phyloP scores from a whole-genome alignment of 169 alveolate genomes.

The Plasmodium gaboni region DNA sequence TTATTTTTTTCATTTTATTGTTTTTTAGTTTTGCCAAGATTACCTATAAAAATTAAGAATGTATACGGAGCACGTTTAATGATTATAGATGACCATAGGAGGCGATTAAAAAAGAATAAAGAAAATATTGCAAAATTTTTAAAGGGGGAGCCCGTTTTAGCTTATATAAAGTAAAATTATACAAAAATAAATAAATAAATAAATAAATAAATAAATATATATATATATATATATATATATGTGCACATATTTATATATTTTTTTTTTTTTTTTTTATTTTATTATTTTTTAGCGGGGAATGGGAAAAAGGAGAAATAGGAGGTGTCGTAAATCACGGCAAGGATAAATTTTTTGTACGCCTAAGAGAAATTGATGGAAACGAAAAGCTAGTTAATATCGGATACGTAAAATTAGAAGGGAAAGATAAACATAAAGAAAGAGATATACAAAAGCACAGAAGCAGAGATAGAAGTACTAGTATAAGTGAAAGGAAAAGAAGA shows the following conservation, averaged over 20 bases:
- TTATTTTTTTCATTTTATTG: not conserved
- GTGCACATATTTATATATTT: not conserved
- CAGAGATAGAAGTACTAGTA: conserved; percentile 43
- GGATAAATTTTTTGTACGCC: conserved; percentile 79
- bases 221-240: too few relatives aligned
- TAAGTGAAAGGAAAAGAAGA: conserved; percentile 3
- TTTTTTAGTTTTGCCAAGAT: conserved; percentile 82
- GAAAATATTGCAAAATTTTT: conserved; percentile 51
- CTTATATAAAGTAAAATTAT: conserved; percentile 46
- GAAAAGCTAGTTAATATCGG: conserved; percentile 82
- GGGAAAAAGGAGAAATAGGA: conserved; percentile 84
- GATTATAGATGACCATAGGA: conserved; percentile 61
- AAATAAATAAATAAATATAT: too few relatives aligned
- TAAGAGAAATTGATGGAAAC: conserved; percentile 78
- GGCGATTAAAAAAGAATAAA: conserved; percentile 39
- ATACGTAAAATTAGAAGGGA: conserved; percentile 74
- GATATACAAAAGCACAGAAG: conserved; percentile 20
- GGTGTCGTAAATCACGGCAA: conserved; percentile 77
- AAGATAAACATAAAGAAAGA: conserved; percentile 40
- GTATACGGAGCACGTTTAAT: conserved; percentile 76
- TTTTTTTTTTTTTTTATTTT: conserved; percentile 3
- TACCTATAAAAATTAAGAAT: conserved; percentile 84
- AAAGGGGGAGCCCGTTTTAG: conserved; percentile 66
- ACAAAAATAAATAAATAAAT: too few relatives aligned
- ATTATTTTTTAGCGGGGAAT: conserved; percentile 80